Conservation (phyloP, 208 protist genomes). For the Trypanosoma lewisi region DNA sequence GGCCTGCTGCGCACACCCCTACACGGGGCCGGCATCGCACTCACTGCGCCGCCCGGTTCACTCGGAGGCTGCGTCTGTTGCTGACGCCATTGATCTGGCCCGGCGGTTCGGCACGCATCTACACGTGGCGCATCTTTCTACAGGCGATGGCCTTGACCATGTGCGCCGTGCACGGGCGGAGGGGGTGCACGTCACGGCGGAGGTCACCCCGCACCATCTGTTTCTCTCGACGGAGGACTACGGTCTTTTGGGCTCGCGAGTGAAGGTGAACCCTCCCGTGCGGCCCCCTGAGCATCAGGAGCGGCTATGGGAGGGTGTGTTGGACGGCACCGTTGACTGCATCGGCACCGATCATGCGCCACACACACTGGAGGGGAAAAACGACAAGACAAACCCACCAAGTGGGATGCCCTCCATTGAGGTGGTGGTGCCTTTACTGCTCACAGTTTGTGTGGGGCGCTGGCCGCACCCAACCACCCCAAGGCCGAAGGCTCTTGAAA, state of each 20-base stretch:
- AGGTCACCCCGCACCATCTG: conserved; percentile 91
- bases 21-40: conserved; percentile 62
- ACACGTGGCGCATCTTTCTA: conserved; percentile 91
- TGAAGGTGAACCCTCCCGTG: conserved; percentile 89
- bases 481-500: conserved; percentile 46
- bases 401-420: conserved; percentile 93
- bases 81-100: conserved; percentile 67
- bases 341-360: conserved; percentile 95
- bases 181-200: conserved; percentile 78
- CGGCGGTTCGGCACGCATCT: conserved; percentile 58
- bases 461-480: conserved; percentile 71
- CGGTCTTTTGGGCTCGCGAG: conserved; percentile 50
- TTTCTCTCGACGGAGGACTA: conserved; percentile 85
- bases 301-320: conserved; percentile 85
- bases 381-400: conserved; percentile 53
- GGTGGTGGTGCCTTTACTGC: conserved; percentile 88
- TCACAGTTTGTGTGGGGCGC: conserved; percentile 56
- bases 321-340: conserved; percentile 90
- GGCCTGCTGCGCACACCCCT: conserved; percentile 54
- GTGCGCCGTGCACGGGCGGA: conserved; percentile 67
- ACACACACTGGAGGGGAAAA: conserved; percentile 90
- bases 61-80: conserved; percentile 66
- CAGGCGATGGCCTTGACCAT: conserved; percentile 72
- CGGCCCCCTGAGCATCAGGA: conserved; percentile 74
- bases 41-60: conserved; percentile 73